Evolutionary conservation across 2,329 filamentous ascomycete species (phyloP), one percentile per base, ranked within the genome.

Genomic region (Ilyonectria sp.): DNA sequence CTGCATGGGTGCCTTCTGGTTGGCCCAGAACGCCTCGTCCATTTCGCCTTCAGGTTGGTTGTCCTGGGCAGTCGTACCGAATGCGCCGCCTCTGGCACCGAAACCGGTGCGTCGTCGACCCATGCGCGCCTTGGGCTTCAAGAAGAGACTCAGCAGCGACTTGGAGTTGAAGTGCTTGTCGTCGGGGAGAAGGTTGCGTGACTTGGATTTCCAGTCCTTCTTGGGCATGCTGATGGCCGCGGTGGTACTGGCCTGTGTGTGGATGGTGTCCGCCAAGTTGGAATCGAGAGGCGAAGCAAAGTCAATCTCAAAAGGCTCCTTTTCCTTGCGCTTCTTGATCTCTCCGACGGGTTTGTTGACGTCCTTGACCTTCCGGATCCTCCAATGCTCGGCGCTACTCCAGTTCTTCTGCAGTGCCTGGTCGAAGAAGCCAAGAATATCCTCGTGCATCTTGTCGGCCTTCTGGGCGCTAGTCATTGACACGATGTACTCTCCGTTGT

Each of bases 111-210:
- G 90, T 54, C 91, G 88, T 64, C 90, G 89, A 50, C 92, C 91
- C 81, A 98, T 89, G 47, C 92, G 92, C 11, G 95, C 94, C 79
- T 95, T 97, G 31, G 96, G 96, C 80, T 99, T 99, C 31, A 98
- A 86, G 86, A 98, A 99, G 1, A 99, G 87, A 57, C 91, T 93
- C 7, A 98, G 86, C 0, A 99, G 86, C 71, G 97, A 94, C 77
- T 93, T 93, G 9, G 95, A 98, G 83, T 95, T 97, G 85, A 99
- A 98, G 79, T 98, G 95, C 81, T 98, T 98, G 82, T 99, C 96
- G 77, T 99, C 96, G 2, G 97, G 95, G 5, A 99, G 89, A 3
- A 99, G 87, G 78, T 99, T 97, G 55, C 94, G 90, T 1, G 93
- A 94, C 81, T 97, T 97, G 44, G 94, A 96, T 80, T 94, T 96